phyloP scores from a whole-genome alignment of 83 land plant species.

The Thuja plicata region DNA sequence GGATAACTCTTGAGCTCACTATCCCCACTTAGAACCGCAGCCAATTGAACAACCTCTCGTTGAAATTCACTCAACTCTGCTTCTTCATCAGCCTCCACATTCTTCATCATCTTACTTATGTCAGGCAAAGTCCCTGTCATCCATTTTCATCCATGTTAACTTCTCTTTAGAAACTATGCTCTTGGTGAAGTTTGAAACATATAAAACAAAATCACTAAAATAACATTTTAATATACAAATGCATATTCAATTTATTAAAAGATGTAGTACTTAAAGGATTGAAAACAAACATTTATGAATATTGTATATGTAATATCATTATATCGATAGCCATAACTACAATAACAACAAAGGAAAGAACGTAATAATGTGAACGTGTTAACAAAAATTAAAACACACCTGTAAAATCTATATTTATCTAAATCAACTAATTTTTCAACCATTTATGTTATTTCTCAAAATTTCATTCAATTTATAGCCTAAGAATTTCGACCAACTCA shows the following conservation, averaged over 20 bases:
- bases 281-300: no score
- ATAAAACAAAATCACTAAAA: no score
- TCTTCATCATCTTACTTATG: neutral
- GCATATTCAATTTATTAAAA: no score
- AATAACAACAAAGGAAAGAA: no score
- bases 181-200: no score
- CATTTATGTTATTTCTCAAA: neutral
- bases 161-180: no score
- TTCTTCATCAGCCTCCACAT: constrained; percentile 9
- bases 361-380: no score
- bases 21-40: constrained; percentile 34
- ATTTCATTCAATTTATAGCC: neutral
- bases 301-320: no score
- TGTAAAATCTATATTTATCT: neutral
- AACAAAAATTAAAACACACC: no score
- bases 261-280: no score
- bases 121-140: constrained; percentile 9
- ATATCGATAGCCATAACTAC: no score
- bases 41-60: constrained; percentile 27
- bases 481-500: neutral
- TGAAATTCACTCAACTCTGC: constrained; percentile 35
- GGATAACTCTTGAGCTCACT: constrained; percentile 16
- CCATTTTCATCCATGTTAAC: neutral
- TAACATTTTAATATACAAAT: no score
- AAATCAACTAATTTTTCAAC: neutral